Conservation (phyloP, 805 yeast genomes). For the Metschnikowia henanensis region DNA sequence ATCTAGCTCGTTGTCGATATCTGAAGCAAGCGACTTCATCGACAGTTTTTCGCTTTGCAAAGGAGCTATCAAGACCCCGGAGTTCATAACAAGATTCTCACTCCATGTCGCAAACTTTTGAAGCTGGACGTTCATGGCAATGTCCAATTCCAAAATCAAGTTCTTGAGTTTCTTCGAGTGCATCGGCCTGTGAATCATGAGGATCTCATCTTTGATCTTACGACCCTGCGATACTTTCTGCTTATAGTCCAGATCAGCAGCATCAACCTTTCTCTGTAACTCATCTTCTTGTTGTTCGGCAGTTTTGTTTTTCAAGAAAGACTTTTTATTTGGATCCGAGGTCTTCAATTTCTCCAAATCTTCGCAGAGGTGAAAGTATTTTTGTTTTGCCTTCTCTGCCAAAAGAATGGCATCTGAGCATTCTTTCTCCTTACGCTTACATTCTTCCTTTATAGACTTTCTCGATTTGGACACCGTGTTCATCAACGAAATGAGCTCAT, state of each 20-base stretch:
- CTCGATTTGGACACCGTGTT: constrained; percentile 70
- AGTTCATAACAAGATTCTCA: constrained; percentile 79
- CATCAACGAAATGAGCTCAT: constrained; percentile 73
- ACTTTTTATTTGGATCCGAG: constrained; percentile 82
- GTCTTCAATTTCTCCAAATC: constrained; percentile 82
- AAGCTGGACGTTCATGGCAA: constrained; percentile 84
- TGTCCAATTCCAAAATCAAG: constrained; percentile 81
- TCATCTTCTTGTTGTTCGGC: constrained; percentile 92
- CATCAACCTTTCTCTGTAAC: constrained; percentile 71
- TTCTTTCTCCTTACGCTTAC: constrained; percentile 78
- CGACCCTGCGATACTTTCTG: constrained; percentile 72
- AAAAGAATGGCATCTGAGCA: constrained; percentile 76
- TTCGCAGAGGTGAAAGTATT: constrained; percentile 74
- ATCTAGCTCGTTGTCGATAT: constrained; percentile 82
- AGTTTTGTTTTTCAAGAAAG: constrained; percentile 75
- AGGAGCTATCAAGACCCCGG: constrained; percentile 83
- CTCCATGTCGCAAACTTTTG: constrained; percentile 87
- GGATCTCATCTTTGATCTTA: constrained; percentile 69
- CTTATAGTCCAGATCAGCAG: constrained; percentile 85
- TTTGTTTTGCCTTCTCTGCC: constrained; percentile 84
- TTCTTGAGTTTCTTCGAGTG: constrained; percentile 70
- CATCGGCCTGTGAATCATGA: constrained; percentile 75
- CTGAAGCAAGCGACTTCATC: constrained; percentile 72
- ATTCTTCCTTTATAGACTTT: constrained; percentile 79
- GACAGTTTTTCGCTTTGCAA: constrained; percentile 56